Evolutionary conservation across 179 eudicot species (phyloP).

Genomic region (Beta lomatogona): DNA sequence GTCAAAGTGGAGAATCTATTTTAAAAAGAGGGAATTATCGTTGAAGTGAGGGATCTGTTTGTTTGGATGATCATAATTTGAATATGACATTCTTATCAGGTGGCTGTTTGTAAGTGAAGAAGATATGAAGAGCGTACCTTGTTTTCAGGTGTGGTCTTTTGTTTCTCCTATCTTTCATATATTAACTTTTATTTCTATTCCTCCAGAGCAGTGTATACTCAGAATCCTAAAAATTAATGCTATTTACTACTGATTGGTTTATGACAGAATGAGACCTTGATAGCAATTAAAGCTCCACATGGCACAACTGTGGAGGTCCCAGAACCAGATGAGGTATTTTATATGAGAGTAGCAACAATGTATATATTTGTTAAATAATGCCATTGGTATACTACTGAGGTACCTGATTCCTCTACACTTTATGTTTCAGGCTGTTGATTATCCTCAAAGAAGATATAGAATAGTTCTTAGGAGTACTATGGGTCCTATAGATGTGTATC

Average conservation of each 20-base stretch:
- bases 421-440: conserved; percentile 66
- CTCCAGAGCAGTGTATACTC: conserved; percentile 11
- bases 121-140: conserved; percentile 78
- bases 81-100: conserved; percentile 34
- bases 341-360: neutral
- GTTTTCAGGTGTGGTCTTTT: conserved; percentile 61
- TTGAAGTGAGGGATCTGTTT: neutral
- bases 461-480: conserved; percentile 90
- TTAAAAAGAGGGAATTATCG: neutral
- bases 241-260: conserved; percentile 22
- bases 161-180: neutral
- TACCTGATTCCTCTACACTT: conserved; percentile 22
- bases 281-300: conserved; percentile 96
- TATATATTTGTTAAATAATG: neutral
- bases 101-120: conserved; percentile 95
- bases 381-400: conserved; percentile 6
- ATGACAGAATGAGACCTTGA: conserved; percentile 77
- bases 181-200: neutral
- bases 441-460: conserved; percentile 87
- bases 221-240: neutral
- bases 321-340: conserved; percentile 83
- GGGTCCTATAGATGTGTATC: conserved; percentile 94
- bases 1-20: no score
- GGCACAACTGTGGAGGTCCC: conserved; percentile 95
- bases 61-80: conserved; percentile 22